Evolutionary conservation across 352 stramenopile species (phyloP).

Genomic region (Phytophthora pisi): DNA sequence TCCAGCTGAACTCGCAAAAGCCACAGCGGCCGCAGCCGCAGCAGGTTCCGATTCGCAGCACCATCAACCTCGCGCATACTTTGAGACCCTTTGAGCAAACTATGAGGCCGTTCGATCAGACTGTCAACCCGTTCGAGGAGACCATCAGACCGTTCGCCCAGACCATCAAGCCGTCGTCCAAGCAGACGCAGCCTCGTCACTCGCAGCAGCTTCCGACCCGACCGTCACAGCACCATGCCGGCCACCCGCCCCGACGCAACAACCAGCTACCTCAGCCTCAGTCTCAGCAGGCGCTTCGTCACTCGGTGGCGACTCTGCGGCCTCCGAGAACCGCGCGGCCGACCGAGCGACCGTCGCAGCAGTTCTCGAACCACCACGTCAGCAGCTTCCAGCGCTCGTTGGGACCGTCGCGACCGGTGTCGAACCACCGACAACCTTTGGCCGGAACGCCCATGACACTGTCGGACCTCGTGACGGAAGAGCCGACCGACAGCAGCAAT

Average conservation of each 20-base stretch:
- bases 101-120: slow-evolving; percentile 25
- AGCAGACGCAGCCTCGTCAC: neutral
- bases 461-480: neutral
- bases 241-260: neutral
- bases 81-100: slow-evolving; percentile 24
- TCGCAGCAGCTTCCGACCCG: slow-evolving; percentile 1
- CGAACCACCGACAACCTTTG: neutral
- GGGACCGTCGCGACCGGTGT: neutral
- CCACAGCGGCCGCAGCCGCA: neutral
- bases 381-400: slow-evolving; percentile 1
- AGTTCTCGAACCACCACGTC: neutral
- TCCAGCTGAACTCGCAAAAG: slow-evolving; percentile 15
- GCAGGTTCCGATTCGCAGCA: neutral
- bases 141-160: slow-evolving; percentile 14
- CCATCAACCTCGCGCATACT: slow-evolving; percentile 15
- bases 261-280: slow-evolving; percentile 9
- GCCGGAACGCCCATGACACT: neutral
- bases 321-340: neutral
- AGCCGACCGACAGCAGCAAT: neutral
- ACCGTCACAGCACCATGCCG: slow-evolving; percentile 1
- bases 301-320: slow-evolving; percentile 2
- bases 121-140: slow-evolving; percentile 9
- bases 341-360: neutral
- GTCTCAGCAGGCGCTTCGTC: neutral
- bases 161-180: slow-evolving; percentile 2